Base-by-base conservation (phyloP, 805 yeast genomes). In the Suhomyces sp. region DNA sequence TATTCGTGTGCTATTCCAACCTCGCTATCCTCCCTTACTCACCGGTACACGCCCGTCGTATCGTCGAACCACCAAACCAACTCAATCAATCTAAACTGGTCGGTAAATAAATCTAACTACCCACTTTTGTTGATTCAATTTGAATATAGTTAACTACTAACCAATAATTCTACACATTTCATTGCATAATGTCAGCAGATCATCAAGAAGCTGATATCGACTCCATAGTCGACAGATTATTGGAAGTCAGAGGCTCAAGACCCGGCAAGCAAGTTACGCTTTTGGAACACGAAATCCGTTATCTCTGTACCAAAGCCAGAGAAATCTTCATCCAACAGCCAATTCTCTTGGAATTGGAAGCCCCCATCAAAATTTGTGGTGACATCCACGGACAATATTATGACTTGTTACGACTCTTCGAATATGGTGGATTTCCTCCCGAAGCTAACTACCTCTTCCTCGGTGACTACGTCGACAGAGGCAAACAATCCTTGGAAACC, bases 391-490 rank as follows among this genome's bases (percentile, higher is more conserved):
- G 99, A 53, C 99, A 93, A 76, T 93, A 94, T 74, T 93, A 93
- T 69, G 99, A 93, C 73, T 83, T 93, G 64, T 81, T 93, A 70
- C 87, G 99, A 73, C 82, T 93, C 64, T 93, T 93, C 66, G 98
- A 94, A 77, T 93, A 93, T 68, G 98, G 99, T 64, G 99, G 98
- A 2, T 93, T 94, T 80, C 99, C 99, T 1, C 99, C 99, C 10
- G 98, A 94, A 72, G 96, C 98, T 17, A 93, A 93, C 77, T 93
- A 93, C 76, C 78, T 93, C 64, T 93, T 93, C 69, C 76, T 93
- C 55, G 99, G 99, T 60, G 99, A 93, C 79, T 93, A 93, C 69
- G 99, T 93, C 60, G 99, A 93, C 78, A 87, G 99, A 80, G 99
- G 99, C 67, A 91, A 92, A 70, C 98, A 94, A 78, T 90, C 97